A percentile compares a stretch with the other conserved stretches of the same genome.
Evolutionary conservation across 2,329 filamentous ascomycete species (phyloP).

Genomic region (Ophiosphaerella korrae): DNA sequence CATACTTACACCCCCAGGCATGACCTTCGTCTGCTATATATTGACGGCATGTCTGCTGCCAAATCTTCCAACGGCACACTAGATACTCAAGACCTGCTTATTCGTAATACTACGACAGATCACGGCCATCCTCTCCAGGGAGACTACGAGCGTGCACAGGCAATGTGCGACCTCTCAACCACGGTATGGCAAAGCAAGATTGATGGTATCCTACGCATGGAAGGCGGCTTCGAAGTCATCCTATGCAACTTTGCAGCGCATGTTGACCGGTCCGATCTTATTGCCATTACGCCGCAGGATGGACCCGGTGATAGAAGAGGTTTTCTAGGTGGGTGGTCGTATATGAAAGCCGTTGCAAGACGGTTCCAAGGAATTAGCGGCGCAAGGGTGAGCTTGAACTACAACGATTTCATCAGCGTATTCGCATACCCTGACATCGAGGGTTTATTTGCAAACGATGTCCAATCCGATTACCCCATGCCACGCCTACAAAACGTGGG

Average conservation of each 20-base stretch:
- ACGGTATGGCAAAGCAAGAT: slow-evolving; percentile 58
- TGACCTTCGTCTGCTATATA: slow-evolving; percentile 65
- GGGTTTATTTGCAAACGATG: slow-evolving; percentile 45
- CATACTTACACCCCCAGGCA: slow-evolving; percentile 68
- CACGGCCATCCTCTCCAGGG: slow-evolving; percentile 45
- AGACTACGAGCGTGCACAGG: slow-evolving; percentile 57
- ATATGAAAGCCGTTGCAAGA: slow-evolving; percentile 48
- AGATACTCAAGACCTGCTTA: slow-evolving; percentile 68
- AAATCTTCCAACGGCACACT: slow-evolving; percentile 70
- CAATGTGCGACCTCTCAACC: slow-evolving; percentile 61
- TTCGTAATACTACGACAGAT: slow-evolving; percentile 51
- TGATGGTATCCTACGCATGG: slow-evolving; percentile 71
- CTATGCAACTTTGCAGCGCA: slow-evolving; percentile 64
- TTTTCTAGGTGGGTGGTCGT: slow-evolving; percentile 32
- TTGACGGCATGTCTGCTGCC: slow-evolving; percentile 72
- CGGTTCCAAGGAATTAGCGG: slow-evolving; percentile 54
- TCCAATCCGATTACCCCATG: slow-evolving; percentile 34
- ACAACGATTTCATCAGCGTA: slow-evolving; percentile 56
- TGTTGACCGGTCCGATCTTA: slow-evolving; percentile 28
- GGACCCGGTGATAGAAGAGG: neutral
- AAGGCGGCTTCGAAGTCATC: slow-evolving; percentile 73
- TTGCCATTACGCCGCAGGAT: slow-evolving; percentile 7
- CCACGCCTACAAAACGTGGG: slow-evolving; percentile 48
- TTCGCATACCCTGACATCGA: slow-evolving; percentile 50
- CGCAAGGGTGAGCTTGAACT: slow-evolving; percentile 52